Base-by-base conservation (phyloP, 805 yeast genomes). In the Starmerella floris region DNA sequence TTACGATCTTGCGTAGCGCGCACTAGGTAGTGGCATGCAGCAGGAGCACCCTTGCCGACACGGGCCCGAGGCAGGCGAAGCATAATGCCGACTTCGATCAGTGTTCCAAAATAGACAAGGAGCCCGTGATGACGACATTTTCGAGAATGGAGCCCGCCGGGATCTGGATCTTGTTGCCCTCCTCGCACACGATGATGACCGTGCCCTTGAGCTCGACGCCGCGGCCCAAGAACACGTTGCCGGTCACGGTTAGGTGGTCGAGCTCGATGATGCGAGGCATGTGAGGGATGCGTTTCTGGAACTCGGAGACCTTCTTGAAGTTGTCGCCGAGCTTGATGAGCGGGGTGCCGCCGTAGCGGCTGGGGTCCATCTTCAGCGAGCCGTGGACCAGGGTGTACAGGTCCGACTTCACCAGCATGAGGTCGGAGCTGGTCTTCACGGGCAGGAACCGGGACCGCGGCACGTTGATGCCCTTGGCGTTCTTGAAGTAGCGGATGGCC, bases 401-500 rank as follows among this genome's bases (percentile, higher is more conserved):
- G 62, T 91, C 97, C 9, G 96, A 85, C 67, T 91, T 91, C 51
- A 91, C 98, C 58, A 91, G 73, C 56, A 91, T 68, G 64, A 91
- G 68, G 63, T 91, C 98, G 5, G 96, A 85, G 64, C 91, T 84
- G 17, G 98, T 91, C 72, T 91, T 91, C 56, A 91, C 98, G 15
- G 98, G 98, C 67, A 91, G 73, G 74, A 91, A 91, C 62, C 98
- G 79, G 33, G 95, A 75, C 70, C 98, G 83, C 65, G 98, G 97
- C 30, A 91, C 98, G 57, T 85, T 94, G 55, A 91, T 93, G 67
- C 98, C 98, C 58, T 84, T 95, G 25, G 96, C 95, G 56, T 83
- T 82, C 52, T 79, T 71, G 67, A 91, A 91, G 66, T 87, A 88
- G 67, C 94, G 82, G 61, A 91, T 91, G 37, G 97, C 97, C 31